Conservation (phyloP, 176 grass and related monocot species). For the Canna indica region DNA sequence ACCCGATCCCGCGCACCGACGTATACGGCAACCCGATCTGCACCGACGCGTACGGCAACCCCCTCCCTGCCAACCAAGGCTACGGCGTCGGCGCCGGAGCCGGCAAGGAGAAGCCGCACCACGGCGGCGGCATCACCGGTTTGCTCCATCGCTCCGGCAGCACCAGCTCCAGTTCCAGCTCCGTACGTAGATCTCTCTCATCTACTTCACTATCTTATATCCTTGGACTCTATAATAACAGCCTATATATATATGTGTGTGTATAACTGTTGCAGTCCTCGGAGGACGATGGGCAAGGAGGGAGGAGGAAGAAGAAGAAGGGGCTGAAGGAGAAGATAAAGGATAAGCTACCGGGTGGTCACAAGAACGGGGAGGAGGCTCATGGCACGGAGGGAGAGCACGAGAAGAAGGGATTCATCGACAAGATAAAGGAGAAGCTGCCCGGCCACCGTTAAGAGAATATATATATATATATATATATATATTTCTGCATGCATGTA, state of each 20-base stretch:
- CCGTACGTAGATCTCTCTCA: background rate
- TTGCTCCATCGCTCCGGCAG: background rate
- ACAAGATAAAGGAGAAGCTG: constrained; percentile 6
- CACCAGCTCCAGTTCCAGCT: constrained; percentile 6
- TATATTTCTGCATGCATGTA: no score
- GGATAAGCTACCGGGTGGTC: constrained; percentile 1
- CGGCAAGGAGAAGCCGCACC: background rate
- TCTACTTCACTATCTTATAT: no score
- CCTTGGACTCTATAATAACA: no score
- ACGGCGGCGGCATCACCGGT: background rate
- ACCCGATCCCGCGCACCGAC: background rate
- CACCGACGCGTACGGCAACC: constrained; percentile 8
- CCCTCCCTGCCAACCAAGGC: constrained; percentile 1
- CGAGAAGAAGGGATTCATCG: constrained; percentile 10
- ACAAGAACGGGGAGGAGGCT: background rate
- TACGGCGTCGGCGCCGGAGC: constrained; percentile 8
- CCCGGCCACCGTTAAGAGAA: background rate
- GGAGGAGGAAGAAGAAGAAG: constrained; percentile 11
- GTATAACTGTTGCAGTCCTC: no score
- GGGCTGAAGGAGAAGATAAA: constrained; percentile 15
- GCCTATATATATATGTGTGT: background rate
- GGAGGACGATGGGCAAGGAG: constrained; percentile 5
- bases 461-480: no score
- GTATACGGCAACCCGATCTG: constrained; percentile 3
- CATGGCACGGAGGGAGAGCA: background rate